A percentile compares a stretch with the other conserved stretches of the same genome.
Conservation (phyloP, 768 basidiomycete genomes). For the Lactarius psammicola region DNA sequence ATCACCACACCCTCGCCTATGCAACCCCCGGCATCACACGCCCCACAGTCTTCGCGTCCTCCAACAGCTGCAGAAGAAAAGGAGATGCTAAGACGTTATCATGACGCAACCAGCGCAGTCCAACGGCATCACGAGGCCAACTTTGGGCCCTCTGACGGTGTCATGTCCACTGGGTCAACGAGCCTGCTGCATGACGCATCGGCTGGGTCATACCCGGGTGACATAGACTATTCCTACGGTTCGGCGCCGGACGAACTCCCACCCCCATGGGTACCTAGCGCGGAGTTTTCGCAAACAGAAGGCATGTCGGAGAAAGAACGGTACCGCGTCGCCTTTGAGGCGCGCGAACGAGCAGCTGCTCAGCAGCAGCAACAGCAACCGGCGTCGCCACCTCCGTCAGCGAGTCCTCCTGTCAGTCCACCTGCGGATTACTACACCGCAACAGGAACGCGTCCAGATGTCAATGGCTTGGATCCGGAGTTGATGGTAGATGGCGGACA, state of each 20-base stretch:
- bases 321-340: slow-evolving; percentile 61
- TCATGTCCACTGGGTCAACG: slow-evolving; percentile 27
- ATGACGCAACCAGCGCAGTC: slow-evolving; percentile 35
- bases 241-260: slow-evolving; percentile 24
- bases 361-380: slow-evolving; percentile 26
- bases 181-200: slow-evolving; percentile 1
- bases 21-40: slow-evolving; percentile 30
- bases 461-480: slow-evolving; percentile 43
- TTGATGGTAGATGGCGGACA: slow-evolving; percentile 34
- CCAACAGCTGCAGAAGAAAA: slow-evolving; percentile 32
- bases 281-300: slow-evolving; percentile 23
- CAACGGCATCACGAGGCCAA: slow-evolving; percentile 27
- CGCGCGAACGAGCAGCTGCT: slow-evolving; percentile 61
- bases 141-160: slow-evolving; percentile 30
- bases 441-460: background rate
- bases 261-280: slow-evolving; percentile 29
- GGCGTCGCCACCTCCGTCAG: slow-evolving; percentile 25
- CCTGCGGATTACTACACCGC: slow-evolving; percentile 23
- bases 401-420: slow-evolving; percentile 1
- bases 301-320: slow-evolving; percentile 63
- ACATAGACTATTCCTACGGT: background rate
- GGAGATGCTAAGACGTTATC: slow-evolving; percentile 35
- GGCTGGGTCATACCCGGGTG: background rate
- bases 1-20: slow-evolving; percentile 21
- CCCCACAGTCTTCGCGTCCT: slow-evolving; percentile 13